These are phyloP conservation scores for Lasiodiplodia sp. DNA, from an alignment of 2,329 filamentous ascomycete genomes.

Conservation along the genomic window DNA sequence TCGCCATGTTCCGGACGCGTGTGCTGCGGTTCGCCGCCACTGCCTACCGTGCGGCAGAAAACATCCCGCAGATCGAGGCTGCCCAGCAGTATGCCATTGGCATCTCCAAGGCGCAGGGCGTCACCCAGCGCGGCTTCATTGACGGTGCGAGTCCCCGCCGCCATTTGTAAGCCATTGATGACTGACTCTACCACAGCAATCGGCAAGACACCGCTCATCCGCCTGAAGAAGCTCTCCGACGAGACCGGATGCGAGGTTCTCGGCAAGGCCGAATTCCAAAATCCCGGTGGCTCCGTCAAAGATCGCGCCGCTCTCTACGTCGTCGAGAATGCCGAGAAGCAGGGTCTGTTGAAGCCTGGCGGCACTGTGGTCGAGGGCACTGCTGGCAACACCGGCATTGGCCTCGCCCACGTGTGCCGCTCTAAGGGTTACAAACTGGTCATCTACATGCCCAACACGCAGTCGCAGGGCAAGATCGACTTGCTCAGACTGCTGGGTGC, in stretches of 20 bases:
- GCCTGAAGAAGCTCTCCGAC: conserved; percentile 84
- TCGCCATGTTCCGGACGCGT: conserved; percentile 72
- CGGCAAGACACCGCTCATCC: conserved; percentile 95
- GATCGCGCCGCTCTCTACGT: conserved; percentile 95
- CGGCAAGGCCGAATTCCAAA: conserved; percentile 98
- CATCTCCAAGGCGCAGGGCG: conserved; percentile 80
- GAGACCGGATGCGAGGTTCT: conserved; percentile 93
- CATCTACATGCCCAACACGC: conserved; percentile 99
- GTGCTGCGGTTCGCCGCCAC: conserved; percentile 72
- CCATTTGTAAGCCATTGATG: conserved; percentile 6
- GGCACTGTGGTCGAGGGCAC: conserved; percentile 98
- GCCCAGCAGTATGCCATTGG: conserved; percentile 69
- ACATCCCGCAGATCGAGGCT: conserved; percentile 55
- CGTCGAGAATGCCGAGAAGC: conserved; percentile 90
- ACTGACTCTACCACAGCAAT: conserved; percentile 70
- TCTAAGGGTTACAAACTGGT: conserved; percentile 91
- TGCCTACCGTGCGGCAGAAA: conserved; percentile 59
- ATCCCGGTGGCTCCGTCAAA: conserved; percentile 95
- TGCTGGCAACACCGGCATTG: conserved; percentile 97
- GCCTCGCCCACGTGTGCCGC: conserved; percentile 94
- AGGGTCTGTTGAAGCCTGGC: conserved; percentile 79
- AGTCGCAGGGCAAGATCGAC: conserved; percentile 97
- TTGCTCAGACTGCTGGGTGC: conserved; percentile 88
- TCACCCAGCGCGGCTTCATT: conserved; percentile 76
- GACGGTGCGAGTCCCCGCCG: conserved; percentile 68